Base-by-base conservation (phyloP, 805 yeast species). In the Pichia nanzhaoensis region DNA sequence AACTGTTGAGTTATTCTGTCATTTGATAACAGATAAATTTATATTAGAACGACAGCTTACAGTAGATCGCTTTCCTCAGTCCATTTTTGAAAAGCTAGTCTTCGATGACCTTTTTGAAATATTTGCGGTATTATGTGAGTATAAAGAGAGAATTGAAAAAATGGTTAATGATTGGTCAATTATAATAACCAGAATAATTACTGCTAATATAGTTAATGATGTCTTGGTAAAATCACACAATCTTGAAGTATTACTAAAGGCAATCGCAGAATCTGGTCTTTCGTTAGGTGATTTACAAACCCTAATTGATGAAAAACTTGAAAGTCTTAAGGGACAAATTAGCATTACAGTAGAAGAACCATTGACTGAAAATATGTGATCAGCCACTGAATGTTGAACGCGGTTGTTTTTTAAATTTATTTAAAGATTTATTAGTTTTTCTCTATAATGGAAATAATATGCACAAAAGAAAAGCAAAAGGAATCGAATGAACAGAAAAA, bases 151-250 rank as follows among this genome's bases (percentile, higher is more conserved):
- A 4, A 34, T 52, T 10, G 27, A 39, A 1, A 57, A 51, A 18
- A 47, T 68, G 10, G 44, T 63, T 2, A 39, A 42, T 12, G 44
- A 46, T 1, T 65, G 66, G 66, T 31, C 34, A 22, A 35, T 21
- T 17, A 40, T 45, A 5, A 18, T 45, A 13, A 22, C 16, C 13
- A 21, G 32, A 20, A 27, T 45, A 5, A 14, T 45, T 5, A 34
- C 31, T 22, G 32, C 37, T 2, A 20, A 37, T 8, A 37, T 42
- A 4, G 32, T 21, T 3, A 37, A 42, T 37, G 37, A 42, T 12
- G 24, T 31, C 16, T n/a, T 31, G n/a, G 17, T 21, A 9, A 20
- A 18, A 19, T 24, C 40, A 8, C 10, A 20, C 18, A 13, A 18
- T 3, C 32, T 42, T 1, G 17, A 24, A 17, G 9, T 13, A 2